phyloP scores from a whole-genome alignment of 768 basidiomycete genomes.

The Lactifluus volemus region DNA sequence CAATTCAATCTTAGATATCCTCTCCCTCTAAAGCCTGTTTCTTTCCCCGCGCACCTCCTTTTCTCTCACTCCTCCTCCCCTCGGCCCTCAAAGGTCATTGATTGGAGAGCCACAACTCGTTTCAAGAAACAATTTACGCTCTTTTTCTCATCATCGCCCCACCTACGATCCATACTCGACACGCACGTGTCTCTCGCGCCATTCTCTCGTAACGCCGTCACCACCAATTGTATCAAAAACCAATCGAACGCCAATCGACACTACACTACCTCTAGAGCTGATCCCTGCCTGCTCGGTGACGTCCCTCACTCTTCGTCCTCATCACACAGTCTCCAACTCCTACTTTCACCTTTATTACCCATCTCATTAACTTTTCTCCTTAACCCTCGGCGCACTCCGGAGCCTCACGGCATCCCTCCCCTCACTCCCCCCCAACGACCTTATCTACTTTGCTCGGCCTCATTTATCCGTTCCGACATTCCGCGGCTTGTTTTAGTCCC shows the following conservation, averaged over 20 bases:
- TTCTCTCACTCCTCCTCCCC: background rate
- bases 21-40: conserved; percentile 14
- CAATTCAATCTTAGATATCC: no score
- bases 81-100: background rate
- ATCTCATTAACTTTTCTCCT: background rate
- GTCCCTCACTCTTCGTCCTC: background rate
- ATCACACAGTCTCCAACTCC: background rate
- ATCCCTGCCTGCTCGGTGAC: background rate
- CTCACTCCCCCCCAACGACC: background rate
- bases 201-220: background rate
- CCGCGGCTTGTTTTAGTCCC: background rate
- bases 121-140: background rate
- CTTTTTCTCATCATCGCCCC: background rate
- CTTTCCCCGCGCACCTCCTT: background rate
- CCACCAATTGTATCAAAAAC: background rate
- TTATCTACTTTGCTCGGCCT: background rate
- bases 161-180: background rate
- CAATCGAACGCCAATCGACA: background rate
- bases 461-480: background rate
- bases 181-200: conserved; percentile 13
- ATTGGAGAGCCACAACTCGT: background rate
- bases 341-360: background rate
- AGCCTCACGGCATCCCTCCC: background rate
- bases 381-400: background rate
- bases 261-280: background rate